Evolutionary conservation across 305 asterid species (phyloP).

Genomic region (Euphrasia arctica): DNA sequence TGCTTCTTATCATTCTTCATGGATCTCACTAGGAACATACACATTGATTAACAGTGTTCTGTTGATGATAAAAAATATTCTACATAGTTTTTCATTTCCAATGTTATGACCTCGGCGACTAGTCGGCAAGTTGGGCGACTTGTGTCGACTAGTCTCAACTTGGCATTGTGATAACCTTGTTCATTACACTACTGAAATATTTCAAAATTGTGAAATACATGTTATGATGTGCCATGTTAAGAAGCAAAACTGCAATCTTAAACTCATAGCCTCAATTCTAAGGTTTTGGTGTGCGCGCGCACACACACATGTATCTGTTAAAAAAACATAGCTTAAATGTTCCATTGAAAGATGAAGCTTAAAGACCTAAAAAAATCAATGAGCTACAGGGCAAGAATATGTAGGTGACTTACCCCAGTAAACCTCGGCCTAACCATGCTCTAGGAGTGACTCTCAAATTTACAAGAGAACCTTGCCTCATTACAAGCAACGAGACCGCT

Average conservation of each 20-base stretch:
- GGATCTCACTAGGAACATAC: background rate
- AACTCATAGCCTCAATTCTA: background rate
- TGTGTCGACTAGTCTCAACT: too few species aligned
- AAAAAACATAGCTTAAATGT: background rate
- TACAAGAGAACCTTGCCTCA: slow-evolving; percentile 69
- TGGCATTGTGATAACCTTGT: too few species aligned
- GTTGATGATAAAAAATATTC: background rate
- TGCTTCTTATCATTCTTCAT: background rate
- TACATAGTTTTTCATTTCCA: background rate
- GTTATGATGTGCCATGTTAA: background rate
- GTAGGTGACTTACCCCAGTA: slow-evolving; percentile 60
- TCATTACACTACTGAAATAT: background rate
- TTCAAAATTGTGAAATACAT: background rate
- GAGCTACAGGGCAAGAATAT: slow-evolving; percentile 13
- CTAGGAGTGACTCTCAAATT: slow-evolving; percentile 74
- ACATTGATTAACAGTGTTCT: background rate
- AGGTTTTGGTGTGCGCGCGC: too few species aligned
- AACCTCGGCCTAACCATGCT: slow-evolving; percentile 87
- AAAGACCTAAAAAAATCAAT: background rate
- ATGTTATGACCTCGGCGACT: too few species aligned
- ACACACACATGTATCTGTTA: too few species aligned
- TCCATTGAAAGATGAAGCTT: slow-evolving; percentile 6
- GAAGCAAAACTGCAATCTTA: background rate
- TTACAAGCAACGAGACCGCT: slow-evolving; percentile 53
- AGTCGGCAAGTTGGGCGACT: too few species aligned